Evolutionary conservation across 768 basidiomycete genomes (phyloP), one percentile per base, ranked within the genome.

Genomic region (Macrolepiota fuliginosa): DNA sequence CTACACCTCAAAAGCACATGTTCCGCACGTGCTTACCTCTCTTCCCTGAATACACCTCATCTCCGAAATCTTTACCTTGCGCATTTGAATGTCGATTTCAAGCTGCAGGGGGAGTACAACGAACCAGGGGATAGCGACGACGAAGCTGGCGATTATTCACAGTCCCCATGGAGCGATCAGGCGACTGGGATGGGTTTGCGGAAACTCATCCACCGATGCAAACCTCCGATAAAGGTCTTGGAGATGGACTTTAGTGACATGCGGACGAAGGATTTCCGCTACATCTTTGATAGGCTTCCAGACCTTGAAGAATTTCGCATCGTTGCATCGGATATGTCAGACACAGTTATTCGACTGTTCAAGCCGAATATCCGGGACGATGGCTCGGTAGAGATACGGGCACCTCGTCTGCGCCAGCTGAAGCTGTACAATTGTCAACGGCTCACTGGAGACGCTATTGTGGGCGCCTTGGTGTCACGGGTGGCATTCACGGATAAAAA

Each of bases 231-330:
- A 42, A 78, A 79, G 52, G 71, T 85, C 35, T 81, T 92, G 24
- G 82, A 88, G 68, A 92, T 92, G 90, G 87, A 92, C 67, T 89
- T 86, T 66, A 87, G 88, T 56, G 91, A 92, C 73, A 87, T 91
- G 84, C 87, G 90, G 49, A 92, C 90, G 35, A 92, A 91, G 73
- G 91, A 92, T 69, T 92, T 92, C 68, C 70, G 67, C 32, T 90
- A 85, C 74, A 76, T 85, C 52, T 92, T 92, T 64, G 82, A 85
- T 60, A 76, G 79, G 39, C 74, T 90, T 12, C 69, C 70, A 0
- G 62, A 71, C 36, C 74, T 92, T 51, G 81, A 83, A 66, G 81
- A 85, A 53, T 92, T 92, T 71, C 79, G 81, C 51, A 91, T 92
- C 66, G 85, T 87, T 58, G 90, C 87, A 24, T 91, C 89, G 9